These are phyloP conservation scores for Epichloe gansuensis DNA, from an alignment of 2,329 filamentous ascomycete species.

Conservation along the genomic window DNA sequence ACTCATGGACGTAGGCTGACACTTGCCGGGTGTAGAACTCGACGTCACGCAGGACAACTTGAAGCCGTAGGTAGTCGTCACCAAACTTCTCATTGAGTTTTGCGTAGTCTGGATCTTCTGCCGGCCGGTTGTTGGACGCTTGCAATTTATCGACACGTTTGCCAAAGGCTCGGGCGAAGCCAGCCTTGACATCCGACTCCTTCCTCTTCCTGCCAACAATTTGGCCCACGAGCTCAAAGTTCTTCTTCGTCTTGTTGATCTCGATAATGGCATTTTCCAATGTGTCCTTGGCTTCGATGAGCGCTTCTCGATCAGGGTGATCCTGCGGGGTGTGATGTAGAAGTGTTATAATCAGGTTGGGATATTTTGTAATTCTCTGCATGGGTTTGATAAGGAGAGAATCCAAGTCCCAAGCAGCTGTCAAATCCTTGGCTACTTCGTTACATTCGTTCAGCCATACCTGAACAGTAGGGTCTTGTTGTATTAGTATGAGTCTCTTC, in stretches of 20 bases:
- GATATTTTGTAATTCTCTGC: conserved; percentile 89
- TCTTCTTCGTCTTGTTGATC: conserved; percentile 93
- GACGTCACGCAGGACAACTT: conserved; percentile 88
- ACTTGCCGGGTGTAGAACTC: conserved; percentile 82
- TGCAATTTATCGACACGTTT: conserved; percentile 77
- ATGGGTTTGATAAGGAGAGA: conserved; percentile 96
- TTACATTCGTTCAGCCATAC: conserved; percentile 93
- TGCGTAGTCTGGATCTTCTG: conserved; percentile 73
- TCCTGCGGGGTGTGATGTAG: conserved; percentile 66
- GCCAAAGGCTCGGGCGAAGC: conserved; percentile 78
- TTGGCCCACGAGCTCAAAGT: conserved; percentile 82
- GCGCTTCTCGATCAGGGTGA: conserved; percentile 66
- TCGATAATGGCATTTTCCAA: conserved; percentile 61
- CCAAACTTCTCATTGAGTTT: conserved; percentile 77
- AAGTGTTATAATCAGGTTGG: conserved; percentile 69
- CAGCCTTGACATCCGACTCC: conserved; percentile 76
- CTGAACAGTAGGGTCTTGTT: conserved; percentile 50
- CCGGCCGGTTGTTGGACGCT: conserved; percentile 45
- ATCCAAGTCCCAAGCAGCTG: conserved; percentile 86
- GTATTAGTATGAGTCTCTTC: conserved; percentile 49
- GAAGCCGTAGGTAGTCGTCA: conserved; percentile 82
- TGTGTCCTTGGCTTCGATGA: conserved; percentile 40
- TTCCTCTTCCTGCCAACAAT: conserved; percentile 78
- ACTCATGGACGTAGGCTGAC: conserved; percentile 66
- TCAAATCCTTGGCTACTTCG: conserved; percentile 82